Percentiles rank a stretch among this genome's conserved stretches.
phyloP scores from a whole-genome alignment of 768 basidiomycete genomes.

The Tephrocybe sp. region DNA sequence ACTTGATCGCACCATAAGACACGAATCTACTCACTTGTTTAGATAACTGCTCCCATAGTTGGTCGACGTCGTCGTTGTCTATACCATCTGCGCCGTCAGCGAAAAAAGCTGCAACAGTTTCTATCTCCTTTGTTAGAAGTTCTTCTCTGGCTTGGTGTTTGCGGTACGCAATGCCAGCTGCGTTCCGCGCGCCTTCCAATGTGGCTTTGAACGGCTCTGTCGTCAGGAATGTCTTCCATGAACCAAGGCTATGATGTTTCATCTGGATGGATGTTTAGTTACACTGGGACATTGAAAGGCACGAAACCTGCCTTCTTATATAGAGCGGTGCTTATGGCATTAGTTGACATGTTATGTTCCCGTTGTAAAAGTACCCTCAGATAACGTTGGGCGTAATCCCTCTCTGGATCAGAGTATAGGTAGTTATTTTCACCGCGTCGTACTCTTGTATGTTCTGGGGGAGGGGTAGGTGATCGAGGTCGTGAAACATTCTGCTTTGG shows the following conservation, averaged over 20 bases:
- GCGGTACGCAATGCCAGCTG: conserved; percentile 46
- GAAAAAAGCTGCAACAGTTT: conserved; percentile 53
- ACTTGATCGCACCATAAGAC: not conserved
- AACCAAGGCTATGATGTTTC: conserved; percentile 50
- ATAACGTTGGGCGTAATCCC: conserved; percentile 44
- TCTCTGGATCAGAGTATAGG: conserved; percentile 49
- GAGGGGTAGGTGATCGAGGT: conserved; percentile 44
- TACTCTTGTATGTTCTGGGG: conserved; percentile 30
- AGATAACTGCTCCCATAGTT: conserved; percentile 52
- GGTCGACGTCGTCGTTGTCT: conserved; percentile 32
- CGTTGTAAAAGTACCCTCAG: conserved; percentile 41
- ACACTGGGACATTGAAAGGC: not conserved
- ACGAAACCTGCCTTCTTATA: conserved; percentile 40
- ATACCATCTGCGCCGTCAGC: conserved; percentile 37
- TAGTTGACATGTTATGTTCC: conserved; percentile 42
- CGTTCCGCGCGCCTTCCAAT: conserved; percentile 48
- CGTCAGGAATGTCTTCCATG: conserved; percentile 46
- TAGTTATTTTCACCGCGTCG: conserved; percentile 23
- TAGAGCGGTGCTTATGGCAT: conserved; percentile 35
- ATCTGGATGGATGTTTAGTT: conserved; percentile 36
- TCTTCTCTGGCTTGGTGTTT: conserved; percentile 29
- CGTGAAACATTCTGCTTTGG: conserved; percentile 1
- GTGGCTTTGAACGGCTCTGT: conserved; percentile 27
- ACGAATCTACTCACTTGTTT: conserved; percentile 35
- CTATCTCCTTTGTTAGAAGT: conserved; percentile 36